Evolutionary conservation across 75 land plant species (phyloP).

Genomic region (Sequoiadendron giganteum): DNA sequence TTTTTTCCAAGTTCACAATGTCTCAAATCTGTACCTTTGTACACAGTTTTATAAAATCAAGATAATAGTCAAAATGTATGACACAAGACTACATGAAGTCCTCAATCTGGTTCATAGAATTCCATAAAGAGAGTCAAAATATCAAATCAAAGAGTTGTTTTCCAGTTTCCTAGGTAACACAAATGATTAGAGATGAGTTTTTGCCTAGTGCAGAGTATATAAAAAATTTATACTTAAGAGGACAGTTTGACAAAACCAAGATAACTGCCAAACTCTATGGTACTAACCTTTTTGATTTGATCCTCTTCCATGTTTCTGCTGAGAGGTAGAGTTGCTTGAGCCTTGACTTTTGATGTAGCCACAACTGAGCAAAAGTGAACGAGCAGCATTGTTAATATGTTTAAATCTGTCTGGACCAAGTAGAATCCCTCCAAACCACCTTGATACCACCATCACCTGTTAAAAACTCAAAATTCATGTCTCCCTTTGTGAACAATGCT

Average conservation of each 20-base stretch:
- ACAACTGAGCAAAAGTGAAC: constrained; percentile 28
- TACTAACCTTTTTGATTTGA: constrained; percentile 20
- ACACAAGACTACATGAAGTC: not conserved
- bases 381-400: constrained; percentile 51
- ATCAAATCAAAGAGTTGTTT: not conserved
- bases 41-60: not conserved
- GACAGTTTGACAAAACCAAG: not conserved
- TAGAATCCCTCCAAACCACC: constrained; percentile 57
- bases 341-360: constrained; percentile 36
- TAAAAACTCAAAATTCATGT: constrained; percentile 4
- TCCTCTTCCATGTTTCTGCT: constrained; percentile 19
- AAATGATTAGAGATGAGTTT: not conserved
- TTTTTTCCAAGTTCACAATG: not conserved
- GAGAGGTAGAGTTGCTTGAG: constrained; percentile 12
- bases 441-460: constrained; percentile 50
- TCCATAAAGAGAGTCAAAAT: too few species aligned
- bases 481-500: not conserved
- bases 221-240: not conserved
- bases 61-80: not conserved
- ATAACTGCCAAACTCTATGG: not conserved
- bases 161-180: not conserved
- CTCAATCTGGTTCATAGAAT: too few species aligned
- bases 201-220: not conserved
- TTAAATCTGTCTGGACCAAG: constrained; percentile 62
- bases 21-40: not conserved